Base-by-base conservation (phyloP, 805 yeast genomes). In the Ogataea thermomethanolica region DNA sequence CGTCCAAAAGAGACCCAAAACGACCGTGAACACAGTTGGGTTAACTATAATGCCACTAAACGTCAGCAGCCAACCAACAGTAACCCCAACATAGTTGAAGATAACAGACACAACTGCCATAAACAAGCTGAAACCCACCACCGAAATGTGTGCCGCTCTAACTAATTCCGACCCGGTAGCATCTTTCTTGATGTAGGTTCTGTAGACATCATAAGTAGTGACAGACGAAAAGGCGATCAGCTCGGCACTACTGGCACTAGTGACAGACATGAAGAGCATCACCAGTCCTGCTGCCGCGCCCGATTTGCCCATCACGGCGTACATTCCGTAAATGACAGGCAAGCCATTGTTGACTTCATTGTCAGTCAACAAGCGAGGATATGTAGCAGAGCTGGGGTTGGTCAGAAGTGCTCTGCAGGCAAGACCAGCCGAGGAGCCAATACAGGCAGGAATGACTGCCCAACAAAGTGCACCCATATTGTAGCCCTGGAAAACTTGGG, bases 191-290 rank as follows among this genome's bases (percentile, higher is more conserved):
- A 70, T 50, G 51, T 71, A 73, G 35, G 66, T 61, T 50, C 69
- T 64, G 57, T 65, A 73, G 41, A 71, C 62, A 52, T 73, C 78
- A 48, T 67, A 73, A 2, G 76, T 69, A 29, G 71, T 45, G 41
- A 67, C 64, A 38, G 66, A 58, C 39, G 67, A 59, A 22, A 65
- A 70, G 3, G 70, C 64, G 29, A 67, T 62, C 61, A 67, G 49
- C 46, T 67, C 66, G 5, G 71, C 69, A 38, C 67, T 60, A 12
- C 64, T 65, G 4, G 71, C 63, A n/a, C 70, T 65, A 8, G 71
- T 67, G 22, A 66, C 70, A 2, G 70, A 67, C 42, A 66, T 55
- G 45, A 64, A 67, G 21, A 67, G 52, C 33, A 65, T 54, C 27
- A 67, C 50, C 20, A 67, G 49, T 24, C 57, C 50, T 8, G 60